These are phyloP conservation scores for Cyclotella sp. DNA, from an alignment of 108 stramenopile genomes.

Conservation along the genomic window DNA sequence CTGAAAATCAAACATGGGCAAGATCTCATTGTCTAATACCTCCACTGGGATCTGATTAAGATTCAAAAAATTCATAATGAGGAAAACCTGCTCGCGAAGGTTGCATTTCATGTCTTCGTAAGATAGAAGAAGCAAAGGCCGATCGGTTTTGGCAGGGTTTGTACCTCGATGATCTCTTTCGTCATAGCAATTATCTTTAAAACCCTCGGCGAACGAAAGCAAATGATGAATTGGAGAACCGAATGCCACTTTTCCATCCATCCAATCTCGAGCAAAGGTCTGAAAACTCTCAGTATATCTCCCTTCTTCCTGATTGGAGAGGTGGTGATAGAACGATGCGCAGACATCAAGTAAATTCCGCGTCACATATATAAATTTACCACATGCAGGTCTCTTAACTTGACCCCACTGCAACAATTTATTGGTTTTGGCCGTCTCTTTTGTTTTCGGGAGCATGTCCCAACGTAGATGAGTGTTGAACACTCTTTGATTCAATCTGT, in stretches of 20 bases:
- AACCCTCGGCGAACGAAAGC: constrained; percentile 46
- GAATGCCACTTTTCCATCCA: constrained; percentile 60
- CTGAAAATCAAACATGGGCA: constrained; percentile 48
- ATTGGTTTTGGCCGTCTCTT: constrained; percentile 7
- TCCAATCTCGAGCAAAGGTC: constrained; percentile 56
- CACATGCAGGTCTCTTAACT: constrained; percentile 23
- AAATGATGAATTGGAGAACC: constrained; percentile 66
- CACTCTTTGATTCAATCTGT: constrained; percentile 44
- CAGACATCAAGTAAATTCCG: constrained; percentile 62
- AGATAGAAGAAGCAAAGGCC: constrained; percentile 42
- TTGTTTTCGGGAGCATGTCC: constrained; percentile 64
- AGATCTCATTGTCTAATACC: constrained; percentile 23
- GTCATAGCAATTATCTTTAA: constrained; percentile 28
- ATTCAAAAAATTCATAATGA: constrained; percentile 46
- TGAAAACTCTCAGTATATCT: constrained; percentile 39
- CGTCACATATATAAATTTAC: constrained; percentile 69
- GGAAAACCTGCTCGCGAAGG: constrained; percentile 22
- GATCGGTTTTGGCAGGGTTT: neutral
- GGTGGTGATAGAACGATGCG: constrained; percentile 73
- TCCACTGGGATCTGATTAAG: constrained; percentile 31
- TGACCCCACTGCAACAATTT: neutral
- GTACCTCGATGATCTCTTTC: neutral
- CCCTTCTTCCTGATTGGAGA: constrained; percentile 70
- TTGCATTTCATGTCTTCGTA: constrained; percentile 49
- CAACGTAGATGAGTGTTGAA: constrained; percentile 80